Percentiles rank a stretch among this genome's conserved stretches.
Conservation (phyloP, 768 basidiomycete genomes). For the Hirschioporus abietinus region DNA sequence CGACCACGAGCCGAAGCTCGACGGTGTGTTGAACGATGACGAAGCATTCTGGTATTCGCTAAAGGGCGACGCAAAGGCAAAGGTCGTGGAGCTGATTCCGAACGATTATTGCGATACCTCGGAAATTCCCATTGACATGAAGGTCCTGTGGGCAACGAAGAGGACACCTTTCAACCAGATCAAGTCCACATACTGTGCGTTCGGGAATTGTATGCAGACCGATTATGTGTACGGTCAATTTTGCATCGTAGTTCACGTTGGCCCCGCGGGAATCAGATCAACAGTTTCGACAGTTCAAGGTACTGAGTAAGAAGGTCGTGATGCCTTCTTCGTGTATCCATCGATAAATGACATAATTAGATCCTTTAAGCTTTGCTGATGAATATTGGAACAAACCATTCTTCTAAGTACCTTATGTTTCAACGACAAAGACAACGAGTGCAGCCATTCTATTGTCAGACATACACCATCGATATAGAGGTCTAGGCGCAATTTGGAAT, state of each 20-base stretch:
- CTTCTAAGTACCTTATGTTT: too few relatives aligned
- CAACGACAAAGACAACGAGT: too few relatives aligned
- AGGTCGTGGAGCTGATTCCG: background rate
- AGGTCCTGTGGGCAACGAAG: constrained; percentile 11
- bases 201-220: constrained; percentile 18
- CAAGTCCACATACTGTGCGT: constrained; percentile 12
- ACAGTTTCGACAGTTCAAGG: background rate
- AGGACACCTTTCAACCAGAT: constrained; percentile 10
- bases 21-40: constrained; percentile 1
- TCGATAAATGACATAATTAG: too few relatives aligned
- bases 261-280: background rate
- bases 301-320: background rate
- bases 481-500: too few relatives aligned
- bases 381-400: too few relatives aligned
- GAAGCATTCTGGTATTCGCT: constrained; percentile 1
- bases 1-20: background rate
- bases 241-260: constrained; percentile 14
- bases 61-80: constrained; percentile 1
- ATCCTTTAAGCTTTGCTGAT: too few relatives aligned
- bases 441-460: too few relatives aligned
- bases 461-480: too few relatives aligned
- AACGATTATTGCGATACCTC: background rate
- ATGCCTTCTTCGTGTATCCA: too few relatives aligned
- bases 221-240: constrained; percentile 17
- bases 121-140: constrained; percentile 3